Percentiles rank a stretch among this genome's conserved stretches.
Conservation (phyloP, 2,329 filamentous ascomycete genomes). For the Pseudogymnoascus sp. region DNA sequence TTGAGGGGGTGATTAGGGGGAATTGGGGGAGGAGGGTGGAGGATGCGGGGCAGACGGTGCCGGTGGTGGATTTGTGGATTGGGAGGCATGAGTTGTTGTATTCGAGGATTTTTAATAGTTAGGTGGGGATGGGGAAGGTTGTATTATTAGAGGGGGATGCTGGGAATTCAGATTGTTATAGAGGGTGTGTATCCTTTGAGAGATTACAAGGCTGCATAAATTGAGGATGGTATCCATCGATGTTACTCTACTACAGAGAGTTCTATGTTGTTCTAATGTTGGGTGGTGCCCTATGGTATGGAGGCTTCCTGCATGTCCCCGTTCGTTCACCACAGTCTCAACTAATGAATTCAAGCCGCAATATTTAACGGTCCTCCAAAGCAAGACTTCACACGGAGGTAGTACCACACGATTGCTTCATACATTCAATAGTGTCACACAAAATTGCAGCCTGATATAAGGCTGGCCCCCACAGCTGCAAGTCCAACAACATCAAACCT, state of each 20-base stretch:
- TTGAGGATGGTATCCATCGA: not conserved
- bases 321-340: not conserved
- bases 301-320: not conserved
- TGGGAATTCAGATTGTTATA: not conserved
- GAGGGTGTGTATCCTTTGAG: not conserved
- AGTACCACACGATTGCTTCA: not conserved
- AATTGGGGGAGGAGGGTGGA: slow-evolving; percentile 55
- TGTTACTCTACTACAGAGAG: not conserved
- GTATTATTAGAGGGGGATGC: not conserved
- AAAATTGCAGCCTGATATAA: not conserved
- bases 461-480: not conserved
- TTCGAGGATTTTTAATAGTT: slow-evolving; percentile 83
- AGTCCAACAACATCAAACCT: not conserved
- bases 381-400: no score
- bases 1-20: slow-evolving; percentile 51
- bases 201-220: no score
- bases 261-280: not conserved
- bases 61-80: slow-evolving; percentile 75
- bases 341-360: not conserved
- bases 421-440: not conserved
- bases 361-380: not conserved
- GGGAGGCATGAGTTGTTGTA: slow-evolving; percentile 78
- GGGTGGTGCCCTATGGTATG: not conserved
- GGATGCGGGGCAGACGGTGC: slow-evolving; percentile 67
- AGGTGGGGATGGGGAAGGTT: slow-evolving; percentile 18